phyloP scores from a whole-genome alignment of 2,329 filamentous ascomycete genomes.

The Diplodia sapinea region DNA sequence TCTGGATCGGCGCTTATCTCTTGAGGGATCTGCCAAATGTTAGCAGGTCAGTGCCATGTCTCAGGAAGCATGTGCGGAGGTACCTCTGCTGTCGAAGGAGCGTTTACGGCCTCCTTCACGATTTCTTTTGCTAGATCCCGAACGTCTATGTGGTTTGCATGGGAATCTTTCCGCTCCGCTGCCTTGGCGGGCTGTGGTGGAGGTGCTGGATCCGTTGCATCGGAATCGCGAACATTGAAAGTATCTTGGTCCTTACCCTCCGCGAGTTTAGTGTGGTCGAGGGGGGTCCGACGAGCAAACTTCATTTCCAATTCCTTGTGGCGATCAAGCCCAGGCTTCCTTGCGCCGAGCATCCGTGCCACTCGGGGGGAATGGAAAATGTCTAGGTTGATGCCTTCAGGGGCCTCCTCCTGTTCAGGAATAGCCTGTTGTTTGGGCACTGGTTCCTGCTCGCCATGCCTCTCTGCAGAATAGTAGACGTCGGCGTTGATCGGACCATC shows the following conservation, averaged over 20 bases:
- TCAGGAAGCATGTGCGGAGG: slow-evolving; percentile 3
- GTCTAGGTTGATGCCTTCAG: slow-evolving; percentile 65
- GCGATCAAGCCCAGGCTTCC: slow-evolving; percentile 21
- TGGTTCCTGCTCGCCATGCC: slow-evolving; percentile 36
- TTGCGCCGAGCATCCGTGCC: slow-evolving; percentile 59
- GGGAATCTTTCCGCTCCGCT: slow-evolving; percentile 30
- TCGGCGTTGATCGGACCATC: slow-evolving; percentile 60
- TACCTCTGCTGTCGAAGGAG: slow-evolving; percentile 41
- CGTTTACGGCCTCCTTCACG: slow-evolving; percentile 49
- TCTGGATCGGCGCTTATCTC: slow-evolving; percentile 40
- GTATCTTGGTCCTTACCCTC: slow-evolving; percentile 48
- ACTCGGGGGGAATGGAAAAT: slow-evolving; percentile 67
- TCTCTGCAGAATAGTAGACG: slow-evolving; percentile 55
- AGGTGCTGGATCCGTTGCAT: slow-evolving; percentile 6
- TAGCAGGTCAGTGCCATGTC: slow-evolving; percentile 50
- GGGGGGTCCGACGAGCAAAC: slow-evolving; percentile 41
- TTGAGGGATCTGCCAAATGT: slow-evolving; percentile 48
- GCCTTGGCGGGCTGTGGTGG: slow-evolving; percentile 25
- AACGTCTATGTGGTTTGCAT: slow-evolving; percentile 46
- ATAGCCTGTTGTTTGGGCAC: slow-evolving; percentile 41
- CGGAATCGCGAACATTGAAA: slow-evolving; percentile 40
- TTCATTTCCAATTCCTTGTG: slow-evolving; percentile 42
- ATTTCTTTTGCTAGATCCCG: slow-evolving; percentile 56
- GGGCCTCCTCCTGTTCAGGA: slow-evolving; percentile 52
- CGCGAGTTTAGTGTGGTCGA: slow-evolving; percentile 48